phyloP scores from a whole-genome alignment of 2,329 filamentous ascomycete species.

The Acephala macrosclerotiorum region DNA sequence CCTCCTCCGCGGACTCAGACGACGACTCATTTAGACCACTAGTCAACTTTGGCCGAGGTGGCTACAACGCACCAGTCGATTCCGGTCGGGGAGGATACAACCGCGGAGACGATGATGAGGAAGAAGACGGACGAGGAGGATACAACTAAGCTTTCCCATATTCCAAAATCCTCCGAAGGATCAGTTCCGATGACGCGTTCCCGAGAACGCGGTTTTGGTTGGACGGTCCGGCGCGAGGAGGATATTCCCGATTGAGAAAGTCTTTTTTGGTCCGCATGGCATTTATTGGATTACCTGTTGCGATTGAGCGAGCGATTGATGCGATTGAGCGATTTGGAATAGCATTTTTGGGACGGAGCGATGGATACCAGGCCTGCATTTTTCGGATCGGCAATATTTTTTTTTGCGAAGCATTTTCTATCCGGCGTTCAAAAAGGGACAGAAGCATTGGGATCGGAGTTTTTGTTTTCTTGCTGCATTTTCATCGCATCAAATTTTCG shows the following conservation, averaged over 20 bases:
- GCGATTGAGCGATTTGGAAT: neutral
- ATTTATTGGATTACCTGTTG: neutral
- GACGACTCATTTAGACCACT: constrained; percentile 20
- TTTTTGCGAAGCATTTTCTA: constrained; percentile 14
- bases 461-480: constrained; percentile 16
- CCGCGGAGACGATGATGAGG: constrained; percentile 37
- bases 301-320: neutral
- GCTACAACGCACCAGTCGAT: constrained; percentile 39
- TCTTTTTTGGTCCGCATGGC: neutral
- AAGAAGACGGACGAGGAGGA: constrained; percentile 43
- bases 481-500: neutral
- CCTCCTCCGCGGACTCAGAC: constrained; percentile 26
- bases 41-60: constrained; percentile 33
- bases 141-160: constrained; percentile 27
- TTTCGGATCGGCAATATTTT: constrained; percentile 9
- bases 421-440: constrained; percentile 34
- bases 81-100: constrained; percentile 41
- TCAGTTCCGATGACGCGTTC: no score
- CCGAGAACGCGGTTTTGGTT: neutral
- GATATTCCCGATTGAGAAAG: neutral
- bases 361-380: neutral
- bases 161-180: neutral
- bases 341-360: neutral
- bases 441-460: constrained; percentile 24
- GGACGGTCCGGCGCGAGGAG: neutral